Evolutionary conservation across 352 stramenopile species (phyloP), one percentile per base, ranked within the genome.

Genomic region (Phytopythium chamaehyphon): DNA sequence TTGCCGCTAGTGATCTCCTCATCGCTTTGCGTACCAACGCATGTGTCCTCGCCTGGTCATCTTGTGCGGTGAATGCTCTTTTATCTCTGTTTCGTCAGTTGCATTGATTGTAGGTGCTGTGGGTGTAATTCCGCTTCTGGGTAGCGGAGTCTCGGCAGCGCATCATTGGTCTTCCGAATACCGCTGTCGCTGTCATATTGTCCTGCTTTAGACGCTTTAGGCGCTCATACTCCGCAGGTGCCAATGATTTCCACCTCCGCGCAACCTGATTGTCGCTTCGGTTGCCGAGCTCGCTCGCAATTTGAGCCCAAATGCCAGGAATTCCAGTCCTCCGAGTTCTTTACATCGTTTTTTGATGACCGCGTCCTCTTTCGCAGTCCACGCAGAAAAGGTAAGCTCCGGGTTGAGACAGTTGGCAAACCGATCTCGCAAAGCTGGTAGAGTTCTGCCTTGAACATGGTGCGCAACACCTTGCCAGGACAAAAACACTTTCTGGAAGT

Each of bases 321-420:
- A 65, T 12, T 75, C 47, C 15, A 76, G 59, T 7, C 47, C 45
- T 12, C 73, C 73, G 49, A 73, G 65, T 21, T 83, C 54, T 5
- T 48, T 40, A 2, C 88, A 68, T 28, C 48, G 55, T 0, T 45
- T 44, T 4, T 76, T 47, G 26, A 90, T 65, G 0, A 69, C 55
- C 16, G 53, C 52, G 51, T 90, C 80, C 39, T 89, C 77, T 7
- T 69, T 50, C 18, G 67, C 69, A 0, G 73, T 80, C 65, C 80
- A 90, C 18, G 72, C 65, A 12, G 62, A 64, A 54, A 83, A 83
- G 31, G 71, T 83, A 12, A 90, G 59, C 18, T 83, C 73, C 10
- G 77, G 73, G 47, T 88, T 88, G 15, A 90, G 54, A 33, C 73
- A 86, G 58, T 83, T 90, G 22, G 74, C 28, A 49, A 81, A 90